Conservation (phyloP, 2,329 filamentous ascomycete genomes). For the Trichoderma atroviride region DNA sequence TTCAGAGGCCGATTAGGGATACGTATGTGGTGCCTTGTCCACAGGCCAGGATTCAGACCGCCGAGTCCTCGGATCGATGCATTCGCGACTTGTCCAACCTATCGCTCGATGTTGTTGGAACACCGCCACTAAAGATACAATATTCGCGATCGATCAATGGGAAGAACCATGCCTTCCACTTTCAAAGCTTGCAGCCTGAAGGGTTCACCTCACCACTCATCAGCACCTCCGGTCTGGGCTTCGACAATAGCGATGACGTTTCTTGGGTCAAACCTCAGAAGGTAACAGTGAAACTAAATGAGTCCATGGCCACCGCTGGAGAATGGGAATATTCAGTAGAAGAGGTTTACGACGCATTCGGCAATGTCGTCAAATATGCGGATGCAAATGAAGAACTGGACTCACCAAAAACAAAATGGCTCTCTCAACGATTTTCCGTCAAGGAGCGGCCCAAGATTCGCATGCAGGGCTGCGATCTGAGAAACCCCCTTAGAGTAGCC, state of each 20-base stretch:
- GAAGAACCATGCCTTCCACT: conserved; percentile 80
- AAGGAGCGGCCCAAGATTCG: conserved; percentile 80
- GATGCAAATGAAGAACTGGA: conserved; percentile 69
- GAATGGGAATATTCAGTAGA: conserved; percentile 89
- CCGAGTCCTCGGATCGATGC: conserved; percentile 69
- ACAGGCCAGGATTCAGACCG: conserved; percentile 69
- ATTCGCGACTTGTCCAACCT: conserved; percentile 86
- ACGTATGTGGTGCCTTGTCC: conserved; percentile 87
- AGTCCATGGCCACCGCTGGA: conserved; percentile 78
- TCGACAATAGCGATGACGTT: conserved; percentile 67
- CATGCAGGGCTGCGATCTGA: conserved; percentile 74
- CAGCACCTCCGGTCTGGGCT: conserved; percentile 60
- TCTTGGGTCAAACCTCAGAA: conserved; percentile 79
- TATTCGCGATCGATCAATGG: conserved; percentile 89
- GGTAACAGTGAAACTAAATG: conserved; percentile 83
- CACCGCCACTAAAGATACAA: conserved; percentile 86
- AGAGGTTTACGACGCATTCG: conserved; percentile 87
- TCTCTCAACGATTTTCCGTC: conserved; percentile 79
- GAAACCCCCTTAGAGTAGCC: conserved; percentile 80
- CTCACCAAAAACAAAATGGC: conserved; percentile 60
- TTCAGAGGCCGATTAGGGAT: conserved; percentile 74
- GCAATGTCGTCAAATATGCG: conserved; percentile 80
- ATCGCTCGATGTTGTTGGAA: conserved; percentile 80
- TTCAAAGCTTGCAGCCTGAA: conserved; percentile 91
- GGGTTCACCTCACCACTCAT: conserved; percentile 77